phyloP scores from a whole-genome alignment of 1,284 basidiomycete species.

The Anthracocystis panici-leucophaei region DNA sequence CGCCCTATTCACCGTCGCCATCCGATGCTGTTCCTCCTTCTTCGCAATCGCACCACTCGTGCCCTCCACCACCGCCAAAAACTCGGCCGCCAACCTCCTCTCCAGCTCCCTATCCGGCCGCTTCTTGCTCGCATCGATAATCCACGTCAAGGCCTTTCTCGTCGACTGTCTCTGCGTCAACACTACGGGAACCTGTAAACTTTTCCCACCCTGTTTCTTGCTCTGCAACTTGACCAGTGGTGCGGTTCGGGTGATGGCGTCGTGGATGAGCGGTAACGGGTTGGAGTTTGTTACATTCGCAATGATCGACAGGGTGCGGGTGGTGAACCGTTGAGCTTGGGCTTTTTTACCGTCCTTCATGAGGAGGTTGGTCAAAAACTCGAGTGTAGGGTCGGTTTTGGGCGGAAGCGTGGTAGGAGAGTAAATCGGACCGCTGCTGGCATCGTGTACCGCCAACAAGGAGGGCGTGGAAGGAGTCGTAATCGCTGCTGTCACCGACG shows the following conservation, averaged over 20 bases:
- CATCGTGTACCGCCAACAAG: slow-evolving; percentile 17
- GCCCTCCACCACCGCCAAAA: slow-evolving; percentile 70
- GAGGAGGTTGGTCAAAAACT: slow-evolving; percentile 68
- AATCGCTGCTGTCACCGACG: not conserved
- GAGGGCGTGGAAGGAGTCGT: slow-evolving; percentile 15
- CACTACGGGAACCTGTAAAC: slow-evolving; percentile 68
- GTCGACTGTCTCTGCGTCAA: slow-evolving; percentile 66
- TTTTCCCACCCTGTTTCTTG: slow-evolving; percentile 69
- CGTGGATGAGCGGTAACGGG: slow-evolving; percentile 68
- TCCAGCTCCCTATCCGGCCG: slow-evolving; percentile 68
- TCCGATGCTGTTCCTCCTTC: slow-evolving; percentile 74
- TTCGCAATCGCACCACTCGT: slow-evolving; percentile 68
- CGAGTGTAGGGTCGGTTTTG: slow-evolving; percentile 63
- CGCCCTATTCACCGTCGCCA: slow-evolving; percentile 83
- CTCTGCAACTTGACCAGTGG: slow-evolving; percentile 69
- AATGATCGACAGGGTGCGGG: slow-evolving; percentile 63
- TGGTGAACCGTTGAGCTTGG: slow-evolving; percentile 65
- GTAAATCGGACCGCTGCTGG: slow-evolving; percentile 33
- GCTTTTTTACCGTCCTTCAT: slow-evolving; percentile 71
- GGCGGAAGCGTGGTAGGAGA: slow-evolving; percentile 51
- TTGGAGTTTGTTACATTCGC: slow-evolving; percentile 63
- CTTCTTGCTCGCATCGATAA: slow-evolving; percentile 71
- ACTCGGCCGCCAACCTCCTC: slow-evolving; percentile 69
- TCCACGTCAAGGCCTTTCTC: slow-evolving; percentile 69
- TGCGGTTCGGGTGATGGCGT: slow-evolving; percentile 66